These are phyloP conservation scores for Skeletonema costatum DNA, from an alignment of 108 stramenopile species.

Conservation along the genomic window DNA sequence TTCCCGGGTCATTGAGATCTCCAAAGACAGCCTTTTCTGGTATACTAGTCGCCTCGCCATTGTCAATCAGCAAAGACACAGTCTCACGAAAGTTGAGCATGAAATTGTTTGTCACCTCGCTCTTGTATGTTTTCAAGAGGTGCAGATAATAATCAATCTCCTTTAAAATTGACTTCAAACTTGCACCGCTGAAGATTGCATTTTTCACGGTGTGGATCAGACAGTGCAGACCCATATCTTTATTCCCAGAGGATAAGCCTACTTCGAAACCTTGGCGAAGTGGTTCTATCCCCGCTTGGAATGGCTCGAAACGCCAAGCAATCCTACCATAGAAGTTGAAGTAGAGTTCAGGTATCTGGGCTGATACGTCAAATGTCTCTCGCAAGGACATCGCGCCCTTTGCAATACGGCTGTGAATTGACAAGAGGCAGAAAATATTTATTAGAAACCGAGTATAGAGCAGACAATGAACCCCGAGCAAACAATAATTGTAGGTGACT, in stretches of 20 bases:
- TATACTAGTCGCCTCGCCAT: not conserved
- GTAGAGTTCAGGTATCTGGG: not conserved
- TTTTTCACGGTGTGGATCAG: not conserved
- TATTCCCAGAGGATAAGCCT: not conserved
- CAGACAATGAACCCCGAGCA: too few relatives aligned
- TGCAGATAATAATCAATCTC: slow-evolving; percentile 26
- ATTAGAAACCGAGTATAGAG: too few relatives aligned
- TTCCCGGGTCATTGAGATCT: not conserved
- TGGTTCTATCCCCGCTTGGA: not conserved
- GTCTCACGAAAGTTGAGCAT: slow-evolving; percentile 13
- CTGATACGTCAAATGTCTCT: not conserved
- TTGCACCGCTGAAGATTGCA: slow-evolving; percentile 15
- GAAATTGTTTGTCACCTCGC: not conserved
- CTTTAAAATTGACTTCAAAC: slow-evolving; percentile 4
- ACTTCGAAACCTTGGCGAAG: not conserved
- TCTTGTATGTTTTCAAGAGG: slow-evolving; percentile 5
- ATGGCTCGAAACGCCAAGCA: not conserved
- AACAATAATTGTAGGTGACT: not conserved
- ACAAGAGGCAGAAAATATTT: too few relatives aligned
- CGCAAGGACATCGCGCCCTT: not conserved
- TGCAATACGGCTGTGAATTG: not conserved
- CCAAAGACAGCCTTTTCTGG: not conserved
- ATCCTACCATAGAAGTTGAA: not conserved
- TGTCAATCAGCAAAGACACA: slow-evolving; percentile 23
- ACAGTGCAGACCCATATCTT: too few relatives aligned